phyloP scores from a whole-genome alignment of 495 filamentous ascomycete genomes.

The Apiosordaria backusii region DNA sequence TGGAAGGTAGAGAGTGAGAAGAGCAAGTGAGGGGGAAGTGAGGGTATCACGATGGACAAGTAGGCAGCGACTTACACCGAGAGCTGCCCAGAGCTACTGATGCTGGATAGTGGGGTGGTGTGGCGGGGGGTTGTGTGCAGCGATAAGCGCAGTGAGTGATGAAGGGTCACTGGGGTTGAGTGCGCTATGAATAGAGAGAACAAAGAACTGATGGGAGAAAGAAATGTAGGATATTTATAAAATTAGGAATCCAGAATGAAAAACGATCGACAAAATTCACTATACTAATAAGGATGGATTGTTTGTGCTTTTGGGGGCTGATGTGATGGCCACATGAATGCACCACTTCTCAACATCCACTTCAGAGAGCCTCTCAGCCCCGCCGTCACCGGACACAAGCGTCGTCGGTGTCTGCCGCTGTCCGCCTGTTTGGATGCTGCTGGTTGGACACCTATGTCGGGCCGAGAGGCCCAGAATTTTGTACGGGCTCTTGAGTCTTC shows the following conservation, averaged over 20 bases:
- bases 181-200: neutral
- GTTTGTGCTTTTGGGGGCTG: constrained; percentile 5
- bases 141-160: neutral
- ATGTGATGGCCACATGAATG: neutral
- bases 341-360: neutral
- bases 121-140: neutral
- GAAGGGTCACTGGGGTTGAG: neutral
- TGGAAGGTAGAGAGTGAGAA: neutral
- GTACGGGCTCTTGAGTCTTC: neutral
- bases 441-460: neutral
- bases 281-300: neutral
- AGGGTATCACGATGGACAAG: neutral
- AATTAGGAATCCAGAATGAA: neutral
- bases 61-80: constrained; percentile 6
- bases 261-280: neutral
- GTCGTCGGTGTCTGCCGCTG: constrained; percentile 24
- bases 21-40: neutral
- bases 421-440: constrained; percentile 6
- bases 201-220: neutral
- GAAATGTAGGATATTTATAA: constrained; percentile 6
- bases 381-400: constrained; percentile 1
- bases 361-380: constrained; percentile 13
- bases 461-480: neutral
- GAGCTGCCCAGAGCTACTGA: neutral
- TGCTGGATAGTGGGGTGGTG: neutral